phyloP scores from a whole-genome alignment of 176 grass and related monocot species.

The Musa schizocarpa region DNA sequence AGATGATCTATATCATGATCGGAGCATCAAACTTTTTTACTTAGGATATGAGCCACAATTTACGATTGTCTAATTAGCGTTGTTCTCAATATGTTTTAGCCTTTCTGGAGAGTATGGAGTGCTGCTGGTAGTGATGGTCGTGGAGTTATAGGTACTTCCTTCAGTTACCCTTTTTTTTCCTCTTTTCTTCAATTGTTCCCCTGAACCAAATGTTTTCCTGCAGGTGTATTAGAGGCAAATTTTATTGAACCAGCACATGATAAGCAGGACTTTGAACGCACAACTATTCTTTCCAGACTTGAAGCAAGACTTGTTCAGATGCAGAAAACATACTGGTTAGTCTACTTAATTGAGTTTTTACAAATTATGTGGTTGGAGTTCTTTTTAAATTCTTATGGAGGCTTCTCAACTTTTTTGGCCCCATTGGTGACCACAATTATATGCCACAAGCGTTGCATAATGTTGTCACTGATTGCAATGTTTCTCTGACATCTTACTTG shows the following conservation, averaged over 20 bases:
- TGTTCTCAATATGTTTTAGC: constrained; percentile 35
- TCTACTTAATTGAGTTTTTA: background rate
- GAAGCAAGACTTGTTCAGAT: constrained; percentile 73
- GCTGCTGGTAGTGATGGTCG: constrained; percentile 92
- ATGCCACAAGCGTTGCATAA: too few relatives aligned
- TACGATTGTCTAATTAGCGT: background rate
- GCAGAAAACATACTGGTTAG: constrained; percentile 91
- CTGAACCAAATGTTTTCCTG: constrained; percentile 18
- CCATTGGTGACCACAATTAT: too few relatives aligned
- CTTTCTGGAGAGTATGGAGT: constrained; percentile 98
- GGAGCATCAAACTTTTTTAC: background rate
- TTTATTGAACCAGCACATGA: constrained; percentile 98
- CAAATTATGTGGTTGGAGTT: background rate
- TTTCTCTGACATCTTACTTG: background rate
- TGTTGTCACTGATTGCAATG: too few relatives aligned
- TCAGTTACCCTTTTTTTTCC: constrained; percentile 7
- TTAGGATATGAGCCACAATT: background rate
- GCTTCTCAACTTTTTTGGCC: background rate
- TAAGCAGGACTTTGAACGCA: constrained; percentile 97
- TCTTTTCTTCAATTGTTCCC: constrained; percentile 6
- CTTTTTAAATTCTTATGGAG: background rate
- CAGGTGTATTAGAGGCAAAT: constrained; percentile 93
- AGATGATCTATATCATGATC: too few relatives aligned
- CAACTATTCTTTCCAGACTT: constrained; percentile 87
- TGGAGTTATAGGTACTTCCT: constrained; percentile 82